These are phyloP conservation scores for Corchorus capsularis DNA, from an alignment of 345 rosid species.

Conservation along the genomic window DNA sequence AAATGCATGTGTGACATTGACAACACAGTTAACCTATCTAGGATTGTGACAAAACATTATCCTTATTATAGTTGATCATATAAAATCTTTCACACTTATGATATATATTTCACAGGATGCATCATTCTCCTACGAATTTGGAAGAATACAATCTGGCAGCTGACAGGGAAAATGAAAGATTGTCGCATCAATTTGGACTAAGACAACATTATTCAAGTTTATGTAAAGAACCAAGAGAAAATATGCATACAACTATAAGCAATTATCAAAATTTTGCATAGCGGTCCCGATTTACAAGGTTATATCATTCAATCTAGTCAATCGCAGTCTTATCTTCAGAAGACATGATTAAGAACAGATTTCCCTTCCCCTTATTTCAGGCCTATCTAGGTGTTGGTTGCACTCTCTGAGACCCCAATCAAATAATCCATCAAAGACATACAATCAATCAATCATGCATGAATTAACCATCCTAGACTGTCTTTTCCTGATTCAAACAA, in stretches of 20 bases:
- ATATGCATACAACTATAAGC: background rate
- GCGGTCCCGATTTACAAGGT: no score
- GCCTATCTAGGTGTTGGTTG: no score
- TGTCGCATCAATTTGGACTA: background rate
- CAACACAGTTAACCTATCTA: no score
- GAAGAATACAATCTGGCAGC: constrained; percentile 2
- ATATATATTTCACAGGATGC: background rate
- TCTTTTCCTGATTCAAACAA: background rate
- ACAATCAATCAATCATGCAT: background rate
- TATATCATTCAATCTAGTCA: no score
- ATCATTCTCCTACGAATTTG: background rate
- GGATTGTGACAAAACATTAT: no score
- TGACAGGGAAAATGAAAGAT: background rate
- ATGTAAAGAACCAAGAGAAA: background rate
- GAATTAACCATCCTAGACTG: background rate
- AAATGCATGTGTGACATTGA: no score
- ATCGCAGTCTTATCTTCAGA: no score
- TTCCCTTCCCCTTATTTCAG: no score
- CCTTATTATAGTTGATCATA: no score
- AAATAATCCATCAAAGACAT: constrained; percentile 6
- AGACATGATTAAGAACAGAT: no score
- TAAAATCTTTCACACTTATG: no score
- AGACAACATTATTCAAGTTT: background rate
- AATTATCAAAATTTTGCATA: background rate
- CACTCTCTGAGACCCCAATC: no score